Conservation (phyloP, 164 flowering plant species). For the Houttuynia cordata region DNA sequence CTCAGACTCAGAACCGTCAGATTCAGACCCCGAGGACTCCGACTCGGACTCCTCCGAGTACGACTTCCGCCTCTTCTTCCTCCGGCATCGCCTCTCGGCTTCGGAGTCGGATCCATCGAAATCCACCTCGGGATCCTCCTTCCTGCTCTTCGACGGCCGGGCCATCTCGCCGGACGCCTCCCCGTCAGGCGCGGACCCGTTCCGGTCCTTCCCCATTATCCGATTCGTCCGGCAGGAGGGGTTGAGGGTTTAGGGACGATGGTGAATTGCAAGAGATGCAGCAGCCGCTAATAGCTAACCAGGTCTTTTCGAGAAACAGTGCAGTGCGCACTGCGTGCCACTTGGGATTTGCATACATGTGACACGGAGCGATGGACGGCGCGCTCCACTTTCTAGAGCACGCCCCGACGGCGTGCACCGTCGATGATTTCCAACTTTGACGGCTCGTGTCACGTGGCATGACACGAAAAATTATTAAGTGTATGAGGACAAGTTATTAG, state of each 20-base stretch:
- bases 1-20: not conserved
- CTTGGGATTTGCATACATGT: too few species aligned
- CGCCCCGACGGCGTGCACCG: too few species aligned
- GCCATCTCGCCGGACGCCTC: not conserved
- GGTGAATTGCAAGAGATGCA: not conserved
- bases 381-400: too few species aligned
- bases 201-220: not conserved
- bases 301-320: too few species aligned
- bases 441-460: too few species aligned
- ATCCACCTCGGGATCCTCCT: slow-evolving; percentile 5
- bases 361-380: too few species aligned
- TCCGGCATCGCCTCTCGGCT: not conserved
- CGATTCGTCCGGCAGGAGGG: not conserved
- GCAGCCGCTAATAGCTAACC: too few species aligned
- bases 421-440: too few species aligned
- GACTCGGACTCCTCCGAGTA: slow-evolving; percentile 4
- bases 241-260: not conserved
- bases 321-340: too few species aligned
- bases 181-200: not conserved
- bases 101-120: slow-evolving; percentile 3
- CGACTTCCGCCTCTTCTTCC: slow-evolving; percentile 1
- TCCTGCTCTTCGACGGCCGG: slow-evolving; percentile 18
- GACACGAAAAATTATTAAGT: too few species aligned
- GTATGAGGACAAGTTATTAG: too few species aligned
- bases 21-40: slow-evolving; percentile 3